Evolutionary conservation across 768 basidiomycete genomes (phyloP).

Genomic region (Pleurotus djamor): DNA sequence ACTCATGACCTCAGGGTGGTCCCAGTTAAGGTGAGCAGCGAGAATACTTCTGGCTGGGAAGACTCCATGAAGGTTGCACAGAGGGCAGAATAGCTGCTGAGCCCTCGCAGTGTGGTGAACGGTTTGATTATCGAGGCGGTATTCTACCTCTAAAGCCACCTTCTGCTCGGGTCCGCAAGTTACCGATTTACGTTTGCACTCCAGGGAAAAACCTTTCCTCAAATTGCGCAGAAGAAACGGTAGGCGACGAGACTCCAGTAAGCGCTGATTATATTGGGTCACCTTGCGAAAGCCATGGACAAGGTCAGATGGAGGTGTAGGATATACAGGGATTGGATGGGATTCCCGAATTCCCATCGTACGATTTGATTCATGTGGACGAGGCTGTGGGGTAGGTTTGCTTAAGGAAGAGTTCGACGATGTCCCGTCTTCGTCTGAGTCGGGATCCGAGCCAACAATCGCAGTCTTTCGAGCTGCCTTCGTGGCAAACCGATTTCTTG

Average conservation of each 20-base stretch:
- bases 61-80: conserved; percentile 45
- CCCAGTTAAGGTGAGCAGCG: conserved; percentile 43
- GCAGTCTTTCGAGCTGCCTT: neutral
- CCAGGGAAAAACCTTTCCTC: neutral
- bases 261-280: neutral
- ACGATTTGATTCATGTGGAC: no score
- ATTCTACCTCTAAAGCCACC: neutral
- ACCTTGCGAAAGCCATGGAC: neutral
- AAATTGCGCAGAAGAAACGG: neutral
- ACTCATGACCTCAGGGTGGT: conserved; percentile 39
- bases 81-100: conserved; percentile 44
- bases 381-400: no score
- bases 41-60: conserved; percentile 44
- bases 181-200: neutral
- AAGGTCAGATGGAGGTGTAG: neutral
- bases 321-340: neutral
- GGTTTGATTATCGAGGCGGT: conserved; percentile 10
- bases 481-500: neutral
- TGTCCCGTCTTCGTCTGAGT: neutral
- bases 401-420: neutral
- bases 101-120: conserved; percentile 23
- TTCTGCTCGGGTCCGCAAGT: neutral
- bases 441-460: neutral
- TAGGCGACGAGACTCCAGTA: neutral
- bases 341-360: neutral